Base-by-base conservation (phyloP, 345 rosid species). In the Sonneratia alba region DNA sequence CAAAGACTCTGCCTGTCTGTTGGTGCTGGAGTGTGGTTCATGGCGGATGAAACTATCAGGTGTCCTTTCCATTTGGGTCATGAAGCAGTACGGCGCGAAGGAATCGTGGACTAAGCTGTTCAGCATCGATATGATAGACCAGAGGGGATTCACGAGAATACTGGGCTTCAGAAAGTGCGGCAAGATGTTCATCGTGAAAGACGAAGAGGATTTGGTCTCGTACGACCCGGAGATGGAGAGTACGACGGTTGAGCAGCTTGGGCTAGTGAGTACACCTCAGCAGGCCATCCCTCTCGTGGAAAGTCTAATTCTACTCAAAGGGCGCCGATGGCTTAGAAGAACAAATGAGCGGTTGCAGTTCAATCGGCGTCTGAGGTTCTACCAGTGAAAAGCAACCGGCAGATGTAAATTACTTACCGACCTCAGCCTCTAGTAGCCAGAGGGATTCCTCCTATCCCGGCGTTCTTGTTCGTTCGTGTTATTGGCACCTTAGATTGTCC, bases 21-120 rank as follows among this genome's bases (percentile, higher is more conserved):
- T 69, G 22, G n/a, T n/a, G n/a, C n/a, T n/a, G n/a, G n/a, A n/a
- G n/a, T n/a, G n/a, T n/a, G n/a, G n/a, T n/a, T n/a, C n/a, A n/a
- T n/a, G n/a, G n/a, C n/a, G n/a, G n/a, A n/a, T n/a, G n/a, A 0
- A 1, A 48, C 3, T 14, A 12, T 56, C 64, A 75, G 71, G 67
- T 3, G 51, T 62, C 2, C 75, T 79, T 59, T 61, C 56, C 71
- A 67, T 84, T 47, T 84, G 87, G 87, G 77, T 77, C 48, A 69
- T 81, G 83, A 72, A 67, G 37, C 77, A 75, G 71, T 76, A 81
- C 0, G 74, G 83, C 0, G 53, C 9, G 0, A 38, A 62, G 3
- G 72, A 73, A 42, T 81, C 81, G 37, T 81, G 83, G 87, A 51
- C 63, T 36, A 81, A 72, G 66, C 61, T 48, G 55, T 70, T 73